Percentiles rank a stretch among this genome's conserved stretches.
phyloP scores from a whole-genome alignment of 2,329 filamentous ascomycete genomes.

The Cordyceps cicadae region DNA sequence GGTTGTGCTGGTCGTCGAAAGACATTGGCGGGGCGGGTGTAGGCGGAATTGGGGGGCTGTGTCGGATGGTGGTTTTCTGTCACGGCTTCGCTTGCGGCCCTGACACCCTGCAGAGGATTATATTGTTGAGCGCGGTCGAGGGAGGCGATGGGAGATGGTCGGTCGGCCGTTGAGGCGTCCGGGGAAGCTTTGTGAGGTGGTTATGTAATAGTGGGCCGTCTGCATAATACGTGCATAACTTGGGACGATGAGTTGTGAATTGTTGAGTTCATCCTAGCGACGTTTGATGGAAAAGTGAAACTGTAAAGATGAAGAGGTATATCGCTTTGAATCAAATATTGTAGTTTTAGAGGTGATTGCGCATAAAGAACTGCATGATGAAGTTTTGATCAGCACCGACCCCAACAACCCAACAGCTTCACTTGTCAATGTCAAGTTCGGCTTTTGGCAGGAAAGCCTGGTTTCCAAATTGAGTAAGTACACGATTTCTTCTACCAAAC shows the following conservation, averaged over 20 bases:
- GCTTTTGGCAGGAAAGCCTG: too few species aligned
- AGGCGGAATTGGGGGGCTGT: not conserved
- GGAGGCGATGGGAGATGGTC: not conserved
- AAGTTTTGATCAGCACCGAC: too few species aligned
- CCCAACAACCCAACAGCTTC: too few species aligned
- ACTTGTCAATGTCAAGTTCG: too few species aligned
- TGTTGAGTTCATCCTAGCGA: not conserved
- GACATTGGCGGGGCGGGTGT: not conserved
- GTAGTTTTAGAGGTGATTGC: too few species aligned
- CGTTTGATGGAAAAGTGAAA: too few species aligned
- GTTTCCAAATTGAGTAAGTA: not conserved
- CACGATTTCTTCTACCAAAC: not conserved
- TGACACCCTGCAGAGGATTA: not conserved
- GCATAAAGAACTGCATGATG: too few species aligned
- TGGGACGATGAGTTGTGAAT: not conserved
- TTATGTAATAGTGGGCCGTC: not conserved
- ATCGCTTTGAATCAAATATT: too few species aligned
- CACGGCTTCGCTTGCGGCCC: not conserved
- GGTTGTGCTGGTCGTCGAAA: conserved; percentile 30
- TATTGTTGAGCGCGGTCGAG: not conserved
- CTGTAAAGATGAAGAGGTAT: too few species aligned
- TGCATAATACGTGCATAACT: not conserved
- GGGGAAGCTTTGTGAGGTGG: not conserved
- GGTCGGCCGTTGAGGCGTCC: not conserved
- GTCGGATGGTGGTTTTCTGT: not conserved